Percentiles rank a stretch among this genome's conserved stretches.
These are phyloP conservation scores for Botrytis elliptica DNA, from an alignment of 2,329 filamentous ascomycete genomes.

Conservation along the genomic window DNA sequence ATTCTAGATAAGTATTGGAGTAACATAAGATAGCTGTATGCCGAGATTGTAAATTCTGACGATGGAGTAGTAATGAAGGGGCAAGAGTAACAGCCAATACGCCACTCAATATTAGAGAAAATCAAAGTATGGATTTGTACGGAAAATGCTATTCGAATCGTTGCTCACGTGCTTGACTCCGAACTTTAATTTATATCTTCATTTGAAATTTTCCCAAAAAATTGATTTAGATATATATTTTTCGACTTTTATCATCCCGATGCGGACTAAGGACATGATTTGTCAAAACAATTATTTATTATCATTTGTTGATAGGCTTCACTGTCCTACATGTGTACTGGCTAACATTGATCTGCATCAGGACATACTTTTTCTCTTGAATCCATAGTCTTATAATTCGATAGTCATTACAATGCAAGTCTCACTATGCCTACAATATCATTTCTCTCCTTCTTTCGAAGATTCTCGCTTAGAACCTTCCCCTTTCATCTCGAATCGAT, in stretches of 20 bases:
- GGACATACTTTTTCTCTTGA: too few relatives aligned
- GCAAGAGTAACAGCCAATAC: background rate
- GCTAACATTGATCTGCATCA: too few relatives aligned
- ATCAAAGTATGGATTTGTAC: too few relatives aligned
- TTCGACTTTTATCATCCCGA: background rate
- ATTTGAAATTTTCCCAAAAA: fast-evolving
- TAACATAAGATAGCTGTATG: background rate
- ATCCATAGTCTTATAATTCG: too few relatives aligned
- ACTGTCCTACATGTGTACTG: too few relatives aligned
- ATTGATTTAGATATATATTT: background rate
- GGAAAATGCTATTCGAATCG: background rate
- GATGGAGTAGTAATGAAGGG: background rate
- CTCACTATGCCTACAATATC: too few relatives aligned
- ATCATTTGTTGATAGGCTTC: too few relatives aligned
- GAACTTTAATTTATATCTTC: background rate
- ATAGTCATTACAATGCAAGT: too few relatives aligned
- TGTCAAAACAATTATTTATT: background rate
- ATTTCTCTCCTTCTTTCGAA: background rate
- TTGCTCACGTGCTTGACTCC: background rate
- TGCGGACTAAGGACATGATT: background rate
- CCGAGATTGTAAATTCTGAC: background rate
- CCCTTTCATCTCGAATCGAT: background rate
- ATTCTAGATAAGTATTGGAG: background rate
- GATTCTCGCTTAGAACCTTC: background rate
- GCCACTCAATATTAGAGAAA: background rate